A percentile compares a stretch with the other conserved stretches of the same genome.
Conservation (phyloP, 169 alveolate genomes). For the Eimeria acervulina region DNA sequence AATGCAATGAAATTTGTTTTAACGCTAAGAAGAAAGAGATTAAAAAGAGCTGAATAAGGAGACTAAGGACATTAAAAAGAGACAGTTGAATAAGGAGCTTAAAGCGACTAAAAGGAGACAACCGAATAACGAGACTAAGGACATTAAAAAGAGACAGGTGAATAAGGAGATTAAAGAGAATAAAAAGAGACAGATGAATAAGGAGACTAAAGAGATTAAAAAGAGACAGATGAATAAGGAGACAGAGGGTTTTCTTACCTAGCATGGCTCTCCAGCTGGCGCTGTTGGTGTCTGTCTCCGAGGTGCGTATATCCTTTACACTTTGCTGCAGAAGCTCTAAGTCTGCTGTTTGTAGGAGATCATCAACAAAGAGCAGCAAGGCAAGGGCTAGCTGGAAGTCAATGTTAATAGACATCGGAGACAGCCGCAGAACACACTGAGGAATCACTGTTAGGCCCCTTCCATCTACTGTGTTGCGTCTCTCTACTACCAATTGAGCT, state of each 20-base stretch:
- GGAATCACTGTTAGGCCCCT: conserved; percentile 77
- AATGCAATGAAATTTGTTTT: too few relatives aligned
- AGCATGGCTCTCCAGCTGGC: conserved; percentile 80
- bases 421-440: conserved; percentile 69
- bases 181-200: too few relatives aligned
- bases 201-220: too few relatives aligned
- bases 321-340: conserved; percentile 80
- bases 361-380: conserved; percentile 73
- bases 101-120: too few relatives aligned
- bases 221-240: too few relatives aligned
- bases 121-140: too few relatives aligned
- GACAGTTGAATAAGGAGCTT: too few relatives aligned
- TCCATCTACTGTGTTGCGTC: conserved; percentile 60
- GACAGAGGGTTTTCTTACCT: background rate
- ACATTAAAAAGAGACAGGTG: too few relatives aligned
- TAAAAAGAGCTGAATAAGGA: too few relatives aligned
- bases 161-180: too few relatives aligned
- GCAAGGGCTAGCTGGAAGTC: conserved; percentile 79
- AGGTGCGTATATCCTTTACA: conserved; percentile 79
- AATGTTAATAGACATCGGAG: conserved; percentile 75
- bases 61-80: too few relatives aligned
- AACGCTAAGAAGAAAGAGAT: too few relatives aligned
- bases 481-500: conserved; percentile 48
- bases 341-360: conserved; percentile 72
- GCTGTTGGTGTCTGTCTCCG: conserved; percentile 55